Conservation (phyloP, 371 early-diverging fungal species). For the Mortierella sp. region DNA sequence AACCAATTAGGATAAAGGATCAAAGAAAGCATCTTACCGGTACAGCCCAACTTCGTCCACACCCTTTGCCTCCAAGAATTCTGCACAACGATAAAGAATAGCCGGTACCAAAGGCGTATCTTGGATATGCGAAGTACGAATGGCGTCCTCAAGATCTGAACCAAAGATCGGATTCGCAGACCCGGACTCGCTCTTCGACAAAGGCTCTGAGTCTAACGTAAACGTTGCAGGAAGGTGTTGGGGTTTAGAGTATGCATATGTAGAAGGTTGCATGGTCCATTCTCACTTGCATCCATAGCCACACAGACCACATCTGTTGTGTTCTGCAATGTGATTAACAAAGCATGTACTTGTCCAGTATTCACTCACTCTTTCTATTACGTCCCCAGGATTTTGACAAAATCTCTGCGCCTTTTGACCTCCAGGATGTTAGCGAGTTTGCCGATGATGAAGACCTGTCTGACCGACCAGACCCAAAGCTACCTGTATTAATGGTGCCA, state of each 20-base stretch:
- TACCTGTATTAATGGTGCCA: background rate
- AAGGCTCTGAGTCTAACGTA: conserved; percentile 45
- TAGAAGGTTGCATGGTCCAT: background rate
- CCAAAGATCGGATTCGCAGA: conserved; percentile 39
- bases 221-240: background rate
- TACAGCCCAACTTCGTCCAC: conserved; percentile 55
- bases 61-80: conserved; percentile 46
- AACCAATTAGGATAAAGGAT: background rate
- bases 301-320: background rate
- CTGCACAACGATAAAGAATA: conserved; percentile 51
- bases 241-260: background rate
- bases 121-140: conserved; percentile 44
- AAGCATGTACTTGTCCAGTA: no score
- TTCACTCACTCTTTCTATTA: conserved; percentile 45
- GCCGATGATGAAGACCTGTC: conserved; percentile 37
- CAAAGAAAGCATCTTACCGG: conserved; percentile 36
- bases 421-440: conserved; percentile 46
- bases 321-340: background rate
- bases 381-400: conserved; percentile 45
- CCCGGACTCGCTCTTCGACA: conserved; percentile 16
- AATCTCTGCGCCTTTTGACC: conserved; percentile 50
- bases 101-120: conserved; percentile 47
- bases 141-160: conserved; percentile 37
- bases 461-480: background rate
- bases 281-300: conserved; percentile 1